Base-by-base conservation (phyloP, 257 asterid genomes). In the Capsicum chinense region DNA sequence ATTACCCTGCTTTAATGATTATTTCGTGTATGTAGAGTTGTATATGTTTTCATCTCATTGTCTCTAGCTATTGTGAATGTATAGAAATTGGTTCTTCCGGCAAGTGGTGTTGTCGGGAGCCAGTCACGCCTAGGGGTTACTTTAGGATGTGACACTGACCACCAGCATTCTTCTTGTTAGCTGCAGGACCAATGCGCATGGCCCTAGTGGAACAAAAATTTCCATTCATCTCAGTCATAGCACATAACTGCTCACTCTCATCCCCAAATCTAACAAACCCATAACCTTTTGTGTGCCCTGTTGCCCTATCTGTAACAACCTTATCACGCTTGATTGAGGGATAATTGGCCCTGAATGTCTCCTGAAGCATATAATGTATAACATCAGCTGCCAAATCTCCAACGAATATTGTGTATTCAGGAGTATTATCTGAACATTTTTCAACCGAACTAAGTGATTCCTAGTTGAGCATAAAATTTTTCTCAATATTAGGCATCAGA, bases 371-470 rank as follows among this genome's bases (percentile, higher is more conserved):
- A 79, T 91, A 90, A 87, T 94, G 97, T 0, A 95, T 92, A n/a
- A 94, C 98, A 79, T 94, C 98, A 79, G 94, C 97, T 67, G 98
- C 94, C 93, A 94, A 89, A 83, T 94, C 98, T 60, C 98, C 98
- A 83, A 94, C 98, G 78, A 94, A 94, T 73, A 94, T 86, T 13
- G 98, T 91, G 81, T 90, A 86, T 86, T 94, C 98, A 5, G 95
- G 92, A 15, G 92, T 62, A 86, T 92, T 93, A 82, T 94, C 98
- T 21, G 64, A 11, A 15, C 92, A 95, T 87, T 86, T 94, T 79
- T 94, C 97, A 48, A 97, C 97, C 60, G 92, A 89, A 74, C 98
- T 97, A 64, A 89, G 93, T 83, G 92, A 79, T 74, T 97, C 98
- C 98, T 97, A 94, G 87, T 94, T 94, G 87, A 94, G 74, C 66